These are phyloP conservation scores for Malus asiatica DNA, from an alignment of 306 rosid species.

Conservation along the genomic window DNA sequence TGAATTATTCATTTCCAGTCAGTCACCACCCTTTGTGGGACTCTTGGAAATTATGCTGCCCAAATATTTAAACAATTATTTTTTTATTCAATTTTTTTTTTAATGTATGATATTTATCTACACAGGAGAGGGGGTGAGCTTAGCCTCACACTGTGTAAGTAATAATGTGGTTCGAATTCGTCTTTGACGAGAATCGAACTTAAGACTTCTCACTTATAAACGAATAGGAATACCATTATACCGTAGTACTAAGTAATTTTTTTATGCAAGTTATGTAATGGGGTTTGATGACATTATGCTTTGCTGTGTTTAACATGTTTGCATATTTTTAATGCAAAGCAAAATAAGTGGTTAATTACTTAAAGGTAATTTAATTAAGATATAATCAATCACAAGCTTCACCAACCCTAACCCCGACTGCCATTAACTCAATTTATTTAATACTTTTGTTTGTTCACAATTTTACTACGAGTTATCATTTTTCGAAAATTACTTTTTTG, in stretches of 20 bases:
- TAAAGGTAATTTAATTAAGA: background rate
- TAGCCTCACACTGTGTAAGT: no score
- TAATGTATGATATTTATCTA: no score
- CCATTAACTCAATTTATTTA: background rate
- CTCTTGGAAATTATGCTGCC: background rate
- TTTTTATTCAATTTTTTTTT: no score
- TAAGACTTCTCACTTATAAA: no score
- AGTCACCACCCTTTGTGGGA: background rate
- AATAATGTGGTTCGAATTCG: no score
- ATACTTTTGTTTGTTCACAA: background rate
- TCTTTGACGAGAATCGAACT: no score
- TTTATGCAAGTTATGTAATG: background rate
- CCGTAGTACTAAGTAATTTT: no score
- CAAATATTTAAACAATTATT: background rate
- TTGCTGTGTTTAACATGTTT: background rate
- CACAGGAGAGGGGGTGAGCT: no score
- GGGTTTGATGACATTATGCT: background rate
- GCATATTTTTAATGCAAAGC: background rate
- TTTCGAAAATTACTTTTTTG: constrained; percentile 1
- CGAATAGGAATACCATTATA: accelerated
- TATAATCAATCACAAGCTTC: background rate
- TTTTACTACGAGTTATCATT: background rate
- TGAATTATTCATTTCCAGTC: background rate
- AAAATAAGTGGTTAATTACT: background rate
- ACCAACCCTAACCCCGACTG: background rate